These are phyloP conservation scores for Aspergillus saccharolyticus DNA, from an alignment of 495 filamentous ascomycete genomes.

Conservation along the genomic window DNA sequence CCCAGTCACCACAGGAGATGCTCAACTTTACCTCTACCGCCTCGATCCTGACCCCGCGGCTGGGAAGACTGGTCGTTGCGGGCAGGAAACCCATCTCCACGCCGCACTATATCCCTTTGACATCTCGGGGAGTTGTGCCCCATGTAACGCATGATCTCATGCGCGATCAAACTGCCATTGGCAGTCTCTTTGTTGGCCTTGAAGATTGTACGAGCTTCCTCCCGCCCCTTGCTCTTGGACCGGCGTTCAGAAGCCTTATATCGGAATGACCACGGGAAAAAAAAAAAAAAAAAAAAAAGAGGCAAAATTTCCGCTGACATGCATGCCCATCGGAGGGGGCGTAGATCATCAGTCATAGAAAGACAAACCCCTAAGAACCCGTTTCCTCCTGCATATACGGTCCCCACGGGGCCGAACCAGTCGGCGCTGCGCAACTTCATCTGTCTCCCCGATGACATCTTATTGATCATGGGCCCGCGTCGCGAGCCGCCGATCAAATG, in stretches of 20 bases:
- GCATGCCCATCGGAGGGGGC: constrained; percentile 32
- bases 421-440: constrained; percentile 71
- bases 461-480: constrained; percentile 76
- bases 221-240: not conserved
- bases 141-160: constrained; percentile 87
- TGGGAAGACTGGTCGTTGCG: constrained; percentile 59
- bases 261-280: not conserved
- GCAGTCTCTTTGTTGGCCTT: constrained; percentile 71
- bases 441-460: constrained; percentile 44
- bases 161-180: constrained; percentile 55
- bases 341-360: constrained; percentile 66
- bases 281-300: not conserved
- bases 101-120: constrained; percentile 72
- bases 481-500: constrained; percentile 69
- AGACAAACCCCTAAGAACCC: constrained; percentile 41
- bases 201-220: constrained; percentile 76
- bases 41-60: constrained; percentile 39
- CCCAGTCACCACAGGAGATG: constrained; percentile 16
- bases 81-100: constrained; percentile 63
- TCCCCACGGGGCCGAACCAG: constrained; percentile 33
- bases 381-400: constrained; percentile 47
- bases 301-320: too few relatives aligned
- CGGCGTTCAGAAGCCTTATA: not conserved
- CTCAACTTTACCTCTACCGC: constrained; percentile 32
- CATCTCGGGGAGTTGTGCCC: constrained; percentile 77